These are phyloP conservation scores for Trichoderma sp. DNA, from an alignment of 2,329 filamentous ascomycete species.

Conservation along the genomic window DNA sequence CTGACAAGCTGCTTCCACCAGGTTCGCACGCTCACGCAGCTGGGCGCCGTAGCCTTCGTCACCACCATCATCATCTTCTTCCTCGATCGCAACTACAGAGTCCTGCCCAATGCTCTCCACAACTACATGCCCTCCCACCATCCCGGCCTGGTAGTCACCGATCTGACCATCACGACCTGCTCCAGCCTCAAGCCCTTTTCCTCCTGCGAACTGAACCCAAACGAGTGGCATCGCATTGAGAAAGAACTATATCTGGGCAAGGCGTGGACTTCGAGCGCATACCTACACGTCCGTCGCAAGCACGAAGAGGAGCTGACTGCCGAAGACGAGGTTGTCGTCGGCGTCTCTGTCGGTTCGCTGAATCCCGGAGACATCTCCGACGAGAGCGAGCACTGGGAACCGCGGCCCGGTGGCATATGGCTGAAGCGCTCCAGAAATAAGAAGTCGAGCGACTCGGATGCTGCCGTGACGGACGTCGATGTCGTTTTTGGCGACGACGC, in stretches of 20 bases:
- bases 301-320: constrained; percentile 76
- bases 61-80: constrained; percentile 72
- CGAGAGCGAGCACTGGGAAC: constrained; percentile 70
- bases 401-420: constrained; percentile 75
- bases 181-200: constrained; percentile 71
- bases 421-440: constrained; percentile 69
- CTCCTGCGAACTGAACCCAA: constrained; percentile 69
- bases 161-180: constrained; percentile 75
- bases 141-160: constrained; percentile 78
- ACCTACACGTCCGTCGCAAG: constrained; percentile 77
- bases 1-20: constrained; percentile 27
- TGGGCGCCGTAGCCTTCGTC: constrained; percentile 61
- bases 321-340: constrained; percentile 75
- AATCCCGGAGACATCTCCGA: constrained; percentile 54
- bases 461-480: constrained; percentile 76
- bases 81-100: constrained; percentile 83
- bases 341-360: constrained; percentile 69
- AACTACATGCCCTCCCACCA: constrained; percentile 83
- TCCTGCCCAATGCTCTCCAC: constrained; percentile 82
- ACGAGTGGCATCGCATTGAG: constrained; percentile 76
- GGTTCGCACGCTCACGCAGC: constrained; percentile 71
- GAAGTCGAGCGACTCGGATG: constrained; percentile 70
- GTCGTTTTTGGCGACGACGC: constrained; percentile 88
- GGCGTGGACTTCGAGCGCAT: constrained; percentile 72
- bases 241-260: constrained; percentile 83